Evolutionary conservation across 495 filamentous ascomycete genomes (phyloP), one percentile per base, ranked within the genome.

Genomic region (Copromyces sp.): DNA sequence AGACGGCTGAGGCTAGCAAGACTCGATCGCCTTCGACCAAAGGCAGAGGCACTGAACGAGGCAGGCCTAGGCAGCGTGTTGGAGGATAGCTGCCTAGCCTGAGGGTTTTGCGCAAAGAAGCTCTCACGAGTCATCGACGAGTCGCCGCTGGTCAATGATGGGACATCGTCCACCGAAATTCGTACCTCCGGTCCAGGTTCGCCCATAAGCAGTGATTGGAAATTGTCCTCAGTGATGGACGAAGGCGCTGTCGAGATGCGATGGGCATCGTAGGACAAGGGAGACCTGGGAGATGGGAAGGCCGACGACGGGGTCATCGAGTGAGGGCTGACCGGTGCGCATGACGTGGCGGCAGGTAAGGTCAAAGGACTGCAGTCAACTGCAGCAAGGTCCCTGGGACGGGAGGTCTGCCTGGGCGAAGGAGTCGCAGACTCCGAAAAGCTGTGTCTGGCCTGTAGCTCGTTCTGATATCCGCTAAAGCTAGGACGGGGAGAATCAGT

Each of bases 1-100:
- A 97, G 84, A 70, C 93, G 90, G 47, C 93, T 94, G 44, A 97
- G 83, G 78, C 94, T 97, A 9, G 90, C 93, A 74, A 97, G 86
- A 78, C 93, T 96, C 6, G 91, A 91, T 61, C 94, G 88, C 77
- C 96, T 93, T 61, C 91, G 89, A 35, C 89, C 87, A 70, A 90
- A 86, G 14, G 90, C 85, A 39, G 88, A 83, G 12, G 89, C 88
- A 4, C 90, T 90, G 68, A 93, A 86, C 0, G 92, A 94, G 17
- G 89, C 86, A 9, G 91, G 89, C 42, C 91, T 87, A 61, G 87
- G 84, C 53, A 65, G 14, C 24, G 53, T 65, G 53, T 65, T 65
- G 53, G 53, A 32, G 53, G 53, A 65, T 35, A 65, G 53, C 70
- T 91, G 90, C 39, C 79, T 75, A 24, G 81, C 75, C 68, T 80